These are phyloP conservation scores for Closterium sp. DNA, from an alignment of 139 green algal genomes.

Conservation along the genomic window DNA sequence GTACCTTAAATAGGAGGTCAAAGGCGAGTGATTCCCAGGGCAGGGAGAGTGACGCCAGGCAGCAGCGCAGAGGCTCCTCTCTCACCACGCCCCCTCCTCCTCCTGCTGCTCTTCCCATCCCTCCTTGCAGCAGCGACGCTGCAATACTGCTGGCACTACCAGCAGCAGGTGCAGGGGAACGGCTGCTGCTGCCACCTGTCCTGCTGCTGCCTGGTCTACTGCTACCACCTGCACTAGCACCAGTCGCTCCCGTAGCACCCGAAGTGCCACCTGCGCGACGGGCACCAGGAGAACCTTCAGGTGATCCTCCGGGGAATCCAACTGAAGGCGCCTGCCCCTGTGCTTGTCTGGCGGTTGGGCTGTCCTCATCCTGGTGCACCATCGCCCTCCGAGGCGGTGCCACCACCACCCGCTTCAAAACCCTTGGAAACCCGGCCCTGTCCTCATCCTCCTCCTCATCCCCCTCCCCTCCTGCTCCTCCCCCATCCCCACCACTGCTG, in stretches of 20 bases:
- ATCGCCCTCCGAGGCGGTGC: background rate
- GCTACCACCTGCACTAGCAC: too few relatives aligned
- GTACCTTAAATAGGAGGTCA: slow-evolving; percentile 51
- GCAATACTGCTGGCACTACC: background rate
- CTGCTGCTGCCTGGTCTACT: background rate
- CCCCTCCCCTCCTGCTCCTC: background rate
- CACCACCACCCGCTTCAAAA: background rate
- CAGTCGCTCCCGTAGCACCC: too few relatives aligned
- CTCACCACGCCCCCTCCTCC: background rate
- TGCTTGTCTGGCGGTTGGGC: background rate
- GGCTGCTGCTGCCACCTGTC: background rate
- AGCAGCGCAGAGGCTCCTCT: slow-evolving; percentile 38
- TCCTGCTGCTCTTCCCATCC: background rate
- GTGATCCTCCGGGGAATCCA: background rate
- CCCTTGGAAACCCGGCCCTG: background rate
- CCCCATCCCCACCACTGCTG: background rate
- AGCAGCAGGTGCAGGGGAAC: background rate
- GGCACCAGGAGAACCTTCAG: slow-evolving; percentile 1
- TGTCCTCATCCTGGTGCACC: background rate
- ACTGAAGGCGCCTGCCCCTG: background rate
- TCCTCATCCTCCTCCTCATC: slow-evolving; percentile 1
- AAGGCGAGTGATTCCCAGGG: slow-evolving; percentile 44
- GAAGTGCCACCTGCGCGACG: background rate
- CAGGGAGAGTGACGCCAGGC: slow-evolving; percentile 41
- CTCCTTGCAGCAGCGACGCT: background rate